phyloP scores from a whole-genome alignment of 1,284 basidiomycete species.

The Marasmius fiardii region DNA sequence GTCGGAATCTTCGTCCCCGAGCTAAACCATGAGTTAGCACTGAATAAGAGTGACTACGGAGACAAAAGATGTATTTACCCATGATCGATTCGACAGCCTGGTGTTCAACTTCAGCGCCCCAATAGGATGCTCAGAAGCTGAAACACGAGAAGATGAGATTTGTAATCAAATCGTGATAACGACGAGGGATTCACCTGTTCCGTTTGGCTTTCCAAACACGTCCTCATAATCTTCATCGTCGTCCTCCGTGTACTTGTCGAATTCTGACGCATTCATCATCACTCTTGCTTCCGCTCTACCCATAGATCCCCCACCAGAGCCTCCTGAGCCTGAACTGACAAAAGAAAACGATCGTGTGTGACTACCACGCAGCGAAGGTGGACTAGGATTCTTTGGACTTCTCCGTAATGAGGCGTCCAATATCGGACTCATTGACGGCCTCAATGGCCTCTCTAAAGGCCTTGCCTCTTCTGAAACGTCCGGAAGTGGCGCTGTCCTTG shows the following conservation, averaged over 20 bases:
- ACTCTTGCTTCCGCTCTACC: constrained; percentile 60
- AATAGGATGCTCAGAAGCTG: constrained; percentile 58
- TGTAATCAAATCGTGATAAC: constrained; percentile 5
- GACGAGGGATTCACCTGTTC: constrained; percentile 49
- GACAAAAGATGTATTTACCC: constrained; percentile 46
- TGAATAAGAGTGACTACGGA: not conserved
- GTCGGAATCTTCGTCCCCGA: constrained; percentile 78
- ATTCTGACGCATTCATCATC: constrained; percentile 52
- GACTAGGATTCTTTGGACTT: not conserved
- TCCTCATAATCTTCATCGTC: constrained; percentile 89
- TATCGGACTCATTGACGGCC: not conserved
- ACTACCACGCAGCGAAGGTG: constrained; percentile 11
- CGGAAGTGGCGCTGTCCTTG: constrained; percentile 10
- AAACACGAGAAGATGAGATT: constrained; percentile 4
- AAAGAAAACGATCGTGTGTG: constrained; percentile 60
- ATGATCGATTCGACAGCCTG: constrained; percentile 81
- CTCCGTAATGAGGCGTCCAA: not conserved
- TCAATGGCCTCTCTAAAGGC: not conserved
- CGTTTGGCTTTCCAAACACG: constrained; percentile 78
- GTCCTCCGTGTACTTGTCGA: constrained; percentile 82
- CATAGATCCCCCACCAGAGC: constrained; percentile 47
- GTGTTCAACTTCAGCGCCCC: constrained; percentile 83
- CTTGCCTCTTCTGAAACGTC: not conserved
- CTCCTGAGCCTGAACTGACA: constrained; percentile 33
- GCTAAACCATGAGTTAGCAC: constrained; percentile 33